A percentile compares a stretch with the other conserved stretches of the same genome.
These are phyloP conservation scores for Phaeosphaeria sp. DNA, from an alignment of 2,329 filamentous ascomycete genomes.

Conservation along the genomic window DNA sequence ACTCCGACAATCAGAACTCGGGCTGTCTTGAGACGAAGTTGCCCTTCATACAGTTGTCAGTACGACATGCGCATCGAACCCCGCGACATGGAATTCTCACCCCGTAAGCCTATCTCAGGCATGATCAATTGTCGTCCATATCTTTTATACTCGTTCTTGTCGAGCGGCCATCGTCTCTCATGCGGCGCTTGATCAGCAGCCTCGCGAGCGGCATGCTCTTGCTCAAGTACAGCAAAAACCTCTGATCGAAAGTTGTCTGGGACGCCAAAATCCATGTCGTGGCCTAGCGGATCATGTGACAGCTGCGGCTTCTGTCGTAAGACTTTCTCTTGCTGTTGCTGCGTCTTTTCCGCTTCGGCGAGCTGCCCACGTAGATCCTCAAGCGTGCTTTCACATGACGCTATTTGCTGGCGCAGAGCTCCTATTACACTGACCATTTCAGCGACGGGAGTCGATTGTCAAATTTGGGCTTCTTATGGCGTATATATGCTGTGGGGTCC, in stretches of 20 bases:
- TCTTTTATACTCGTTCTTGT: conserved; percentile 76
- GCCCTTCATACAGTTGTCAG: conserved; percentile 60
- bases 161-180: conserved; percentile 68
- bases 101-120: conserved; percentile 77
- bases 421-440: conserved; percentile 35
- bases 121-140: conserved; percentile 94
- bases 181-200: conserved; percentile 10
- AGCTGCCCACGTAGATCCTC: conserved; percentile 50
- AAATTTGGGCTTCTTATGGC: not conserved
- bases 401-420: conserved; percentile 52
- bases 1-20: conserved; percentile 83
- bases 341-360: conserved; percentile 49
- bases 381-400: conserved; percentile 51
- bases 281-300: conserved; percentile 33
- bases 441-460: not conserved
- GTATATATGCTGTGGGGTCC: conserved; percentile 3
- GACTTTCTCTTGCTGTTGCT: conserved; percentile 31
- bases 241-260: conserved; percentile 53
- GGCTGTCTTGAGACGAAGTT: conserved; percentile 73
- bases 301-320: conserved; percentile 24
- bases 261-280: conserved; percentile 50
- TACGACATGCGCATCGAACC: not conserved
- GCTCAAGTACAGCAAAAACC: conserved; percentile 46
- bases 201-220: conserved; percentile 11
- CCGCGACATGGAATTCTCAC: conserved; percentile 50